Evolutionary conservation across 805 yeast genomes (phyloP).

Genomic region (Vanderwaltozyma verrucispora): DNA sequence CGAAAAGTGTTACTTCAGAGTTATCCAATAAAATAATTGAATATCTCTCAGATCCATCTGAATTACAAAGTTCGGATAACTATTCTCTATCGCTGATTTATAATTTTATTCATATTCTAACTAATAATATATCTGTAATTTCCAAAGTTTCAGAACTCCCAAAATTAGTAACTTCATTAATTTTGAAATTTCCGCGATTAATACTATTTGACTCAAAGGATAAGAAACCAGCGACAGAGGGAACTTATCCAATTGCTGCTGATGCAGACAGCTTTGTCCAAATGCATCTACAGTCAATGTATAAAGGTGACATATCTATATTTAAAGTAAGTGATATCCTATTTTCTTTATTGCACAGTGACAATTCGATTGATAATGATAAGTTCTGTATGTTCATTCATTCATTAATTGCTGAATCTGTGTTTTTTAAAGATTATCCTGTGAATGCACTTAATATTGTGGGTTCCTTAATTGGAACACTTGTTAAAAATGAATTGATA

Average conservation of each 20-base stretch:
- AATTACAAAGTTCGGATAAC: too few species aligned
- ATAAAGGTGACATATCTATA: slow-evolving; percentile 78
- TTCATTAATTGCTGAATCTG: slow-evolving; percentile 84
- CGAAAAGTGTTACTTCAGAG: too few species aligned
- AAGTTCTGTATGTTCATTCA: slow-evolving; percentile 97
- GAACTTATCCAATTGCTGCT: too few species aligned
- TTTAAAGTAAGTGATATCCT: slow-evolving; percentile 80
- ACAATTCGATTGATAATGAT: slow-evolving; percentile 81
- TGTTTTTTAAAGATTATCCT: slow-evolving; percentile 93
- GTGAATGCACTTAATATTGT: slow-evolving; percentile 88
- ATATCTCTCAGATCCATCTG: too few species aligned
- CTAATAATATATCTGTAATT: too few species aligned
- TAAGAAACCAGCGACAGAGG: too few species aligned
- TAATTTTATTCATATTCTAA: too few species aligned
- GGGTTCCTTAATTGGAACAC: slow-evolving; percentile 85
- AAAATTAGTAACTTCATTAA: background rate
- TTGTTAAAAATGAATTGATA: slow-evolving; percentile 69
- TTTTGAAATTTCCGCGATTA: background rate
- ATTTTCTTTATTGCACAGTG: slow-evolving; percentile 61
- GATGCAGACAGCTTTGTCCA: slow-evolving; percentile 44
- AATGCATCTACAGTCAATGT: slow-evolving; percentile 81
- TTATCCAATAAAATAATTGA: too few species aligned
- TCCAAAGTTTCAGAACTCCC: too few species aligned
- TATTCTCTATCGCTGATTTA: too few species aligned
- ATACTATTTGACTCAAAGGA: background rate